A percentile compares a stretch with the other conserved stretches of the same genome.
These are phyloP conservation scores for Acanthamoeba sp. DNA, from an alignment of 208 protist genomes.

Conservation along the genomic window DNA sequence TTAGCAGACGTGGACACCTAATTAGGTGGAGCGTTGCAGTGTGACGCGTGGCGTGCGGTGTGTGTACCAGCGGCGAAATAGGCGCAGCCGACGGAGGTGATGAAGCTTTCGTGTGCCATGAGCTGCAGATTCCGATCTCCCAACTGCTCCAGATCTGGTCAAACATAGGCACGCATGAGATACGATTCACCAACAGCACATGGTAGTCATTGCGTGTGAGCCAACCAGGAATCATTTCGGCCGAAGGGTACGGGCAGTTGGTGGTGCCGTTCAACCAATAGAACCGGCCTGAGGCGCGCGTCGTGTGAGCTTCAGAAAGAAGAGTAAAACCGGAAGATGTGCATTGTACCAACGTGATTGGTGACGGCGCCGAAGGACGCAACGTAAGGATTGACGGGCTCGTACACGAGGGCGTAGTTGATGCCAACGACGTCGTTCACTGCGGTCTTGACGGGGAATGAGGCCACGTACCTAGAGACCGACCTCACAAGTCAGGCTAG, in stretches of 20 bases:
- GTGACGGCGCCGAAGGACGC: conserved; percentile 41
- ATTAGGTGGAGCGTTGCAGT: background rate
- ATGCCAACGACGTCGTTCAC: conserved; percentile 64
- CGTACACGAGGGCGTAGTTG: conserved; percentile 39
- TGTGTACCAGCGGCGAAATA: conserved; percentile 34
- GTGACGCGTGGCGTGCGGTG: background rate
- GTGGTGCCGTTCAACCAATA: conserved; percentile 47
- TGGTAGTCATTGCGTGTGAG: no score
- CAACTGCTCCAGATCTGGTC: conserved; percentile 35
- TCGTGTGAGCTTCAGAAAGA: no score
- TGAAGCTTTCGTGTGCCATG: conserved; percentile 15
- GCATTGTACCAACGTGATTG: conserved; percentile 40
- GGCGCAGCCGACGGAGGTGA: conserved; percentile 53
- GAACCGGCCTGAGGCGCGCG: conserved; percentile 56
- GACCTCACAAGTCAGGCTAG: background rate
- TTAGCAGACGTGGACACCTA: background rate
- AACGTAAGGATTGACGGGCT: conserved; percentile 69
- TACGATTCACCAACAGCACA: no score
- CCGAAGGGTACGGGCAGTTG: conserved; percentile 30
- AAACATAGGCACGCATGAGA: no score
- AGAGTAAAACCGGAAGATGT: no score
- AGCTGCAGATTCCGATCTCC: conserved; percentile 40
- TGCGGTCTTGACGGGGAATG: conserved; percentile 33
- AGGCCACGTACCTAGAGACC: background rate
- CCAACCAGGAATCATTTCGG: conserved; percentile 65